Conservation (phyloP, 495 filamentous ascomycete species). For the Talaromyces trachyspermus region DNA sequence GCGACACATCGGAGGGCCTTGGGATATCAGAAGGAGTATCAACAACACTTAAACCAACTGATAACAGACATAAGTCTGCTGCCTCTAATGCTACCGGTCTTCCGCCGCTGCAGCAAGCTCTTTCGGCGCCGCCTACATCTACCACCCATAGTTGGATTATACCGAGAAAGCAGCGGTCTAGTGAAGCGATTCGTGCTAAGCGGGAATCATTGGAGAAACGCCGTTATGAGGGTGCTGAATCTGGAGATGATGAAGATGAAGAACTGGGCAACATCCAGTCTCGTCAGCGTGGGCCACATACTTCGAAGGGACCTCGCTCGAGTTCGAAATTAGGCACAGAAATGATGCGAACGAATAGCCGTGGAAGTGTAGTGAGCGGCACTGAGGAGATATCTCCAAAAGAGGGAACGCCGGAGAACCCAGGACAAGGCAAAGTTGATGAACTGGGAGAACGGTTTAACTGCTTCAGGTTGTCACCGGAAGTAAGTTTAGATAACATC, state of each 20-base stretch:
- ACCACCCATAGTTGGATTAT: constrained; percentile 38
- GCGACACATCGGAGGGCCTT: constrained; percentile 53
- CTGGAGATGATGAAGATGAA: constrained; percentile 88
- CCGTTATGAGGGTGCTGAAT: constrained; percentile 71
- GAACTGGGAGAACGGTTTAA: constrained; percentile 28
- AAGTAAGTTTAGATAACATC: too few relatives aligned
- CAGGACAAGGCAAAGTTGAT: constrained; percentile 18
- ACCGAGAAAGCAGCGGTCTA: constrained; percentile 62
- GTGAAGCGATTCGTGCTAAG: constrained; percentile 70
- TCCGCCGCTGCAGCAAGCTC: constrained; percentile 51
- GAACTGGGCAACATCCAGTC: constrained; percentile 61
- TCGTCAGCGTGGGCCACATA: constrained; percentile 49
- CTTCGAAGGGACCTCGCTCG: constrained; percentile 36
- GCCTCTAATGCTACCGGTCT: neutral
- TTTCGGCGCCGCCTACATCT: constrained; percentile 61
- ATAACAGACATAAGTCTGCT: neutral
- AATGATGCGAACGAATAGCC: constrained; percentile 93
- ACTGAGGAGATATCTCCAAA: constrained; percentile 32
- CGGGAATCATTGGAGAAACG: constrained; percentile 69
- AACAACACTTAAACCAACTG: constrained; percentile 27
- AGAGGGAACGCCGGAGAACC: constrained; percentile 18
- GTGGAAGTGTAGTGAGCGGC: constrained; percentile 67
- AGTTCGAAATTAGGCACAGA: constrained; percentile 82
- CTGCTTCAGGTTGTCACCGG: too few relatives aligned
- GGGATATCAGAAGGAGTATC: constrained; percentile 54